phyloP scores from a whole-genome alignment of 1,284 basidiomycete genomes.

The Psilocybe mexicana region DNA sequence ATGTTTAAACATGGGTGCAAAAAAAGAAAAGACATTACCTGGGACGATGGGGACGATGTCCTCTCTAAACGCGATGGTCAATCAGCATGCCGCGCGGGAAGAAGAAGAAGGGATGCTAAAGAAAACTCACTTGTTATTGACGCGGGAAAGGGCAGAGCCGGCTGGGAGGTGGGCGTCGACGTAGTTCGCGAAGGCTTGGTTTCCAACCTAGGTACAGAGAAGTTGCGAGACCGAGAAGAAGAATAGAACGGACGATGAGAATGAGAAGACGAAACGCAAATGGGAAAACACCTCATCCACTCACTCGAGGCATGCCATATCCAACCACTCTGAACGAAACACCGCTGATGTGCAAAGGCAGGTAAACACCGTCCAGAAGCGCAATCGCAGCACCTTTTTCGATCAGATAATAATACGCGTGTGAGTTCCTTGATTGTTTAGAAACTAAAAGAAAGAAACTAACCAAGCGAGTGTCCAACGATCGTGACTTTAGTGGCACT shows the following conservation, averaged over 20 bases:
- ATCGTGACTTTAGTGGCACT: slow-evolving; percentile 40
- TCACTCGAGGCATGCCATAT: slow-evolving; percentile 59
- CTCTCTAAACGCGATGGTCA: slow-evolving; percentile 27
- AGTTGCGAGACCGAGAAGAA: background rate
- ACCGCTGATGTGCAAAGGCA: slow-evolving; percentile 34
- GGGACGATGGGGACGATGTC: slow-evolving; percentile 51
- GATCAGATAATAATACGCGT: background rate
- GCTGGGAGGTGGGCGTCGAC: slow-evolving; percentile 44
- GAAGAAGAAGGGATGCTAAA: too few relatives aligned
- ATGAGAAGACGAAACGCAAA: background rate
- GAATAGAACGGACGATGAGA: background rate
- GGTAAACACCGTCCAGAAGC: slow-evolving; percentile 41
- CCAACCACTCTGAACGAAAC: slow-evolving; percentile 35
- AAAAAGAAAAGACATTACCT: slow-evolving; percentile 22
- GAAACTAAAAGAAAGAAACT: background rate
- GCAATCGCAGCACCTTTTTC: slow-evolving; percentile 48
- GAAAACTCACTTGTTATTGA: slow-evolving; percentile 46
- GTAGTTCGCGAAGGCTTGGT: slow-evolving; percentile 58
- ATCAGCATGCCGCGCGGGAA: background rate
- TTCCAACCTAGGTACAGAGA: slow-evolving; percentile 47
- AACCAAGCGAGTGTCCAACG: slow-evolving; percentile 54
- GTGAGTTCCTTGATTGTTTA: background rate
- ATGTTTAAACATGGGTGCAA: background rate
- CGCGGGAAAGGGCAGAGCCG: slow-evolving; percentile 37
- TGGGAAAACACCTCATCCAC: slow-evolving; percentile 7